Evolutionary conservation across 768 basidiomycete genomes (phyloP), one percentile per base, ranked within the genome.

Genomic region (Rhizopogon vinicolor): DNA sequence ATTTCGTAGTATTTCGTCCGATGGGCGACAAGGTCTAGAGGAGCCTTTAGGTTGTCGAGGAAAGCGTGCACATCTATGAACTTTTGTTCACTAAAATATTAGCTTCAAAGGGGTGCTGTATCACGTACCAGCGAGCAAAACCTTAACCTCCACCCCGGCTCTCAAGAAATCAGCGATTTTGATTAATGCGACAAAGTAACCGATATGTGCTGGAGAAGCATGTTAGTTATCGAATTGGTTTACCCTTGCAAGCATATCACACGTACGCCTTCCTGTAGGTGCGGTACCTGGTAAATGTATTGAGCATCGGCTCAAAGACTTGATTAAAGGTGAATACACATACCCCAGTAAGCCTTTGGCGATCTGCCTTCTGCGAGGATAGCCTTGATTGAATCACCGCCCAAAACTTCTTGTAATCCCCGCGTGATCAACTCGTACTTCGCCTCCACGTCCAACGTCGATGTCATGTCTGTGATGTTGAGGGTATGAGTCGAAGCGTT

Each of bases 151-250:
- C 3, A 94, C 93, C n/a, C 86, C 95, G 1, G 95, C 96, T 41
- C 84, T 80, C 43, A 98, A 73, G 72, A 99, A 98, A 74, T 98
- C 96, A 8, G 94, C 93, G 55, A 99, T 91, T 78, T 99, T 99
- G 22, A 84, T 86, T 58, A 98, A 74, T 2, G 97, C 86, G 0
- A 96, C 96, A 68, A 97, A 96, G 78, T 99, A 99, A 6, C 92
- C 97, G 55, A 98, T 88, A 65, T 98, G 97, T 7, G 96, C 96
- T 98, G 63, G 25, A 31, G 6, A 9, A n/a, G 39, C 22, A 22
- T 51, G 55, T 41, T 33, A 31, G 25, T 42, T 29, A 28, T 33
- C 40, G 22, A 10, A 43, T 41, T 52, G 5, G 14, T 35, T 19
- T 35, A 9, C 19, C 14, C 14, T n/a, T 14, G 14, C 2, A 37